Conservation (phyloP, 352 stramenopile genomes). For the Pythium inflatum region DNA sequence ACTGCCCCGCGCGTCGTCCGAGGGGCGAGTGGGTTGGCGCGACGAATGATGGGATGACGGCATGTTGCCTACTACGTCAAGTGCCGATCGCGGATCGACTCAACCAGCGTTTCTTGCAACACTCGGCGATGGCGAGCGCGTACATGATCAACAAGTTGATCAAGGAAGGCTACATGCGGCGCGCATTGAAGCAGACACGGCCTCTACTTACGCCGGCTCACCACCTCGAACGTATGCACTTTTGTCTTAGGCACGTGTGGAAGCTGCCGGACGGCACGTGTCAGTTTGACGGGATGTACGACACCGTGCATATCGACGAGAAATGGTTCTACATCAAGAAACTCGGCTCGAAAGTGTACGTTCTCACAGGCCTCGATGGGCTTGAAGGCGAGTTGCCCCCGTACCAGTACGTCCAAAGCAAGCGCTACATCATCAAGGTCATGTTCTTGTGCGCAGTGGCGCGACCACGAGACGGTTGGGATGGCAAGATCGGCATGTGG, state of each 20-base stretch:
- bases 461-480: slow-evolving; percentile 9
- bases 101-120: background rate
- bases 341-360: slow-evolving; percentile 8
- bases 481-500: slow-evolving; percentile 23
- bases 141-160: slow-evolving; percentile 12
- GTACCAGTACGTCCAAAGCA: background rate
- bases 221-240: background rate
- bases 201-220: slow-evolving; percentile 1
- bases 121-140: background rate
- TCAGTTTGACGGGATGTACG: background rate
- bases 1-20: no score
- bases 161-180: slow-evolving; percentile 2
- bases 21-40: no score
- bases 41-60: no score
- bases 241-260: background rate
- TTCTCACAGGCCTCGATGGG: slow-evolving; percentile 13
- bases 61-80: no score
- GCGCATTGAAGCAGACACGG: slow-evolving; percentile 1
- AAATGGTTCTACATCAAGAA: slow-evolving; percentile 24
- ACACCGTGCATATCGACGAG: no score
- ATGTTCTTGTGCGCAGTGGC: slow-evolving; percentile 16
- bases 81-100: background rate
- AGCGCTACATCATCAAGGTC: slow-evolving; percentile 9
- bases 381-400: background rate
- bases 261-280: background rate